phyloP scores from a whole-genome alignment of 495 filamentous ascomycete species.

The Trichoderma erinaceum region DNA sequence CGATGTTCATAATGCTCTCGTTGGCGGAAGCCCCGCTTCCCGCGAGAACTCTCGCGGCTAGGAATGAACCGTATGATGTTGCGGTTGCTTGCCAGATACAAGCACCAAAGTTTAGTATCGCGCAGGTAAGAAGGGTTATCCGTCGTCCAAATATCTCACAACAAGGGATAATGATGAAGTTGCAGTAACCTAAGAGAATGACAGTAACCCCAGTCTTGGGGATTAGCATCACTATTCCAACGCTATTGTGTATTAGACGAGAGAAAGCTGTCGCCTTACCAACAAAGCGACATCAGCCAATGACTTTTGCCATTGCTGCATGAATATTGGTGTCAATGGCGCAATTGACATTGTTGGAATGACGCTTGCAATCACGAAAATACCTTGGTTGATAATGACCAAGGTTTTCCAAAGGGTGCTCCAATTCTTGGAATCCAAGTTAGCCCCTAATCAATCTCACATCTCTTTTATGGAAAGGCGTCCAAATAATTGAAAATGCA shows the following conservation, averaged over 20 bases:
- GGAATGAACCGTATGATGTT: constrained; percentile 50
- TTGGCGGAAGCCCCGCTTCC: constrained; percentile 52
- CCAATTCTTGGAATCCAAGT: constrained; percentile 20
- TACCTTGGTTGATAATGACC: constrained; percentile 39
- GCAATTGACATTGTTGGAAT: constrained; percentile 55
- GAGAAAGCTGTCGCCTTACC: constrained; percentile 19
- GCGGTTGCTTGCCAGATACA: constrained; percentile 55
- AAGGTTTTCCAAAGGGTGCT: constrained; percentile 38
- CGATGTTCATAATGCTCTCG: constrained; percentile 54
- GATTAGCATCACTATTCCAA: background rate
- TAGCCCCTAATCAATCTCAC: background rate
- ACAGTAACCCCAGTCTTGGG: constrained; percentile 44
- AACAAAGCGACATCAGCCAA: constrained; percentile 45
- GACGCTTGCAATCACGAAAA: constrained; percentile 50
- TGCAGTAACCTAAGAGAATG: constrained; percentile 56
- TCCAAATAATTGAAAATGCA: background rate
- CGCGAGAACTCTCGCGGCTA: constrained; percentile 58
- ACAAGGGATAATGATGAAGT: constrained; percentile 59
- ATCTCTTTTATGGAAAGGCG: background rate
- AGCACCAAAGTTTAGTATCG: constrained; percentile 47
- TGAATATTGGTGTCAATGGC: constrained; percentile 52
- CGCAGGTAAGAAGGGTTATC: constrained; percentile 50
- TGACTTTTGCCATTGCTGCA: constrained; percentile 49
- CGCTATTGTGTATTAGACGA: background rate
- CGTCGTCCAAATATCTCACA: constrained; percentile 53